Evolutionary conservation across 257 asterid species (phyloP).

Genomic region (Capsicum chinense): DNA sequence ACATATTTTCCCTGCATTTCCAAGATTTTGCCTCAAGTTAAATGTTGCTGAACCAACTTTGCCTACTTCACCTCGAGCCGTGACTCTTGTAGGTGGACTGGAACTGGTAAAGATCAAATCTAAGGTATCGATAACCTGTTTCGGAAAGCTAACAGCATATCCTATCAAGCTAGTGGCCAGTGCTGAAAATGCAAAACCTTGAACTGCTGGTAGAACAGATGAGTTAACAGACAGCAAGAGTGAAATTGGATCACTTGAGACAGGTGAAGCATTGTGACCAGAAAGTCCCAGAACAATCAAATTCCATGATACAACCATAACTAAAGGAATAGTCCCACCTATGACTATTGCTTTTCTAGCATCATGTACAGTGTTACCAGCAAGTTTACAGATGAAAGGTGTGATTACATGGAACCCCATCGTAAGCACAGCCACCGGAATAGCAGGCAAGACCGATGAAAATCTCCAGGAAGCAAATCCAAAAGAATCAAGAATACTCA

Average conservation of each 20-base stretch:
- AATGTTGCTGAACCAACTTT: conserved; percentile 39
- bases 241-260: conserved; percentile 41
- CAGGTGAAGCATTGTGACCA: conserved; percentile 31
- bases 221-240: conserved; percentile 47
- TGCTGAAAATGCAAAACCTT: conserved; percentile 49
- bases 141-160: conserved; percentile 47
- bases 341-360: conserved; percentile 45
- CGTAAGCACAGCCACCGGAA: conserved; percentile 50
- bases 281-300: conserved; percentile 46
- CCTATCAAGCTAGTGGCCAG: conserved; percentile 50
- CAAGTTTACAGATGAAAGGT: conserved; percentile 49
- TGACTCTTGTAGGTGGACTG: not conserved
- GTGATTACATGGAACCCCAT: conserved; percentile 51
- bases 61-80: conserved; percentile 32
- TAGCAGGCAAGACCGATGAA: conserved; percentile 46
- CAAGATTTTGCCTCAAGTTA: conserved; percentile 26
- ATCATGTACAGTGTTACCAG: conserved; percentile 42
- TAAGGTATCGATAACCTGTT: conserved; percentile 43
- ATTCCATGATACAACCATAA: conserved; percentile 49
- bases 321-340: conserved; percentile 45
- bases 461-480: conserved; percentile 40
- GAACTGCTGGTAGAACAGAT: conserved; percentile 45
- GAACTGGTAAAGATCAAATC: conserved; percentile 36
- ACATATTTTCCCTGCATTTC: conserved; percentile 38
- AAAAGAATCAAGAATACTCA: conserved; percentile 41